Percentiles rank a stretch among this genome's conserved stretches.
Conservation (phyloP, 768 basidiomycete genomes). For the Bullera alba region DNA sequence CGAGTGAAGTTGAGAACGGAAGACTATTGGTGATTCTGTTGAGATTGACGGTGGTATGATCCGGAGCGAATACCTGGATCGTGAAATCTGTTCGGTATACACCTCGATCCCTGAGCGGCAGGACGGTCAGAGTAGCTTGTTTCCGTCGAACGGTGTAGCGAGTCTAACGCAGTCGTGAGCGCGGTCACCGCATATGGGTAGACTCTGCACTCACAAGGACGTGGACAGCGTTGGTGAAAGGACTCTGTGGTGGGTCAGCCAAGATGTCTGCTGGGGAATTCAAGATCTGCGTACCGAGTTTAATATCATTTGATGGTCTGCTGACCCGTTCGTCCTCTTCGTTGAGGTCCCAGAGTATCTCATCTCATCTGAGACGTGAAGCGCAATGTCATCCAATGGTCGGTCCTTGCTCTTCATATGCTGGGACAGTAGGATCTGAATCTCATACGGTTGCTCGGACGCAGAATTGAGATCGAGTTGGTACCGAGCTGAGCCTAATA, state of each 20-base stretch:
- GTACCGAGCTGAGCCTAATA: too few species aligned
- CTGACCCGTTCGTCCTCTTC: background rate
- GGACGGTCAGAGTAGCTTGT: slow-evolving; percentile 10
- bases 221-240: slow-evolving; percentile 51
- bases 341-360: background rate
- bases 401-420: slow-evolving; percentile 62
- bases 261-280: slow-evolving; percentile 3
- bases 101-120: slow-evolving; percentile 33
- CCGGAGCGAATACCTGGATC: slow-evolving; percentile 21
- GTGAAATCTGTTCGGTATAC: slow-evolving; percentile 36
- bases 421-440: slow-evolving; percentile 76
- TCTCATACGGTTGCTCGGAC: slow-evolving; percentile 46
- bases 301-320: background rate
- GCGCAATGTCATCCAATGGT: slow-evolving; percentile 61
- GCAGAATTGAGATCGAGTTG: slow-evolving; percentile 1
- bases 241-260: slow-evolving; percentile 26
- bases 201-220: slow-evolving; percentile 45
- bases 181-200: background rate
- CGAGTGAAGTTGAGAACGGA: slow-evolving; percentile 43
- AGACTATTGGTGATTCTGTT: slow-evolving; percentile 19
- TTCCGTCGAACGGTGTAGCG: slow-evolving; percentile 7
- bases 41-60: slow-evolving; percentile 9
- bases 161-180: slow-evolving; percentile 6
- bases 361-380: slow-evolving; percentile 49
- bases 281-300: background rate